phyloP scores from a whole-genome alignment of 2,329 filamentous ascomycete genomes.

The Zymoseptoria ardabiliae region DNA sequence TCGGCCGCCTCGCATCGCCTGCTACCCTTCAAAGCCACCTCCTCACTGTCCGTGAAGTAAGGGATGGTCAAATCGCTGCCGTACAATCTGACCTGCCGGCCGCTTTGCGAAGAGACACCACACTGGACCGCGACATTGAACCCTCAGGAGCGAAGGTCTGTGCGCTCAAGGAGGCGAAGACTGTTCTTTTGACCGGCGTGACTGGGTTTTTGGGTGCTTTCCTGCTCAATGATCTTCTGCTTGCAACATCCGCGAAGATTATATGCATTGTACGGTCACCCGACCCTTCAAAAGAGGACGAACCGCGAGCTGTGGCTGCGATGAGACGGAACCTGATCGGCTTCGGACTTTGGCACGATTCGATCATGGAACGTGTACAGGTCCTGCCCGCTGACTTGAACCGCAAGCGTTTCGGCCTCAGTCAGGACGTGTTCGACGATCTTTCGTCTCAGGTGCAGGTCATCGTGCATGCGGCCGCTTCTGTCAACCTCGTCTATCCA shows the following conservation, averaged over 20 bases:
- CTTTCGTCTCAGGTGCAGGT: constrained; percentile 61
- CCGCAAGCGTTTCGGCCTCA: constrained; percentile 60
- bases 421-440: constrained; percentile 56
- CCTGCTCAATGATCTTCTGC: constrained; percentile 60
- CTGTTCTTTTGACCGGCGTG: constrained; percentile 64
- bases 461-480: constrained; percentile 69
- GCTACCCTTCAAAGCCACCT: constrained; percentile 67
- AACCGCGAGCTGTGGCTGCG: constrained; percentile 61
- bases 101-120: constrained; percentile 58
- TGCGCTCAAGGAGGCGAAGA: constrained; percentile 57
- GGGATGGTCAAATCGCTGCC: constrained; percentile 65
- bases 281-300: constrained; percentile 57
- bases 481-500: constrained; percentile 73
- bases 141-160: constrained; percentile 45
- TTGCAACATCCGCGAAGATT: constrained; percentile 61
- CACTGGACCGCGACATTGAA: constrained; percentile 62
- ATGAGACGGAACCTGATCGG: constrained; percentile 72
- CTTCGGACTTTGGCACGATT: constrained; percentile 68
- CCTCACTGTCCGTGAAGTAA: constrained; percentile 60
- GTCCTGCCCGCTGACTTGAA: constrained; percentile 68
- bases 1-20: constrained; percentile 62
- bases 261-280: constrained; percentile 67
- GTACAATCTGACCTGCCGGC: constrained; percentile 69
- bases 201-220: constrained; percentile 73
- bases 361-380: constrained; percentile 69